These are phyloP conservation scores for Eremothecium coryli DNA, from an alignment of 1,139 yeast genomes.

Conservation along the genomic window DNA sequence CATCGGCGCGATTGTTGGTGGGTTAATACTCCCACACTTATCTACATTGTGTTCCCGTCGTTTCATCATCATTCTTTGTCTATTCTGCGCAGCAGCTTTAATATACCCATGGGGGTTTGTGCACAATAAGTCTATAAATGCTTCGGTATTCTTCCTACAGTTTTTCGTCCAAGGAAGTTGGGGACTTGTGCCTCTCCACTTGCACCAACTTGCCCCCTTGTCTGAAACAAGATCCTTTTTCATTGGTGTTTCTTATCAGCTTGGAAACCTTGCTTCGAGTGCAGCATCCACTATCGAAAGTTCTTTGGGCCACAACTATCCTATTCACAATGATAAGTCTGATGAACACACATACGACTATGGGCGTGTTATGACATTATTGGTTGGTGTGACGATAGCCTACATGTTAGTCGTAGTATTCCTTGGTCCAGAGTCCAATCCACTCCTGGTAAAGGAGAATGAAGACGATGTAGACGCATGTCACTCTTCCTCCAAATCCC, in stretches of 20 bases:
- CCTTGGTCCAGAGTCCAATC: slow-evolving; percentile 65
- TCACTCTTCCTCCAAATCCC: too few species aligned
- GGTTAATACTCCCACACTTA: slow-evolving; percentile 51
- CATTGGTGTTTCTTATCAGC: slow-evolving; percentile 70
- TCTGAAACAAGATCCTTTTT: slow-evolving; percentile 48
- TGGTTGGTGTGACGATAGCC: slow-evolving; percentile 69
- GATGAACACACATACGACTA: slow-evolving; percentile 37
- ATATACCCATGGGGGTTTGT: slow-evolving; percentile 69
- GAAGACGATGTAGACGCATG: neutral
- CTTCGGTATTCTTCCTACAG: slow-evolving; percentile 72
- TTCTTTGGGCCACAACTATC: slow-evolving; percentile 61
- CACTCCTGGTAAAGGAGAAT: slow-evolving; percentile 9
- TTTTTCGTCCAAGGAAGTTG: slow-evolving; percentile 81
- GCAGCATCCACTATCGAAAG: slow-evolving; percentile 80
- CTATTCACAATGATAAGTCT: slow-evolving; percentile 31
- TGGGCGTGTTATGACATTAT: slow-evolving; percentile 70
- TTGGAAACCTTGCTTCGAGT: slow-evolving; percentile 76
- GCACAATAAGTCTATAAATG: slow-evolving; percentile 43
- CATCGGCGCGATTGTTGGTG: slow-evolving; percentile 61
- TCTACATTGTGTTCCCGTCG: slow-evolving; percentile 57
- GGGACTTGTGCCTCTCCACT: slow-evolving; percentile 76
- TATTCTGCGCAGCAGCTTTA: slow-evolving; percentile 59
- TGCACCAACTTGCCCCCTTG: slow-evolving; percentile 71
- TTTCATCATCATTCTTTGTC: slow-evolving; percentile 49
- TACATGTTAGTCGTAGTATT: slow-evolving; percentile 49